Percentiles rank a stretch among this genome's conserved stretches.
These are phyloP conservation scores for Fimicolochytrium jonesii DNA, from an alignment of 192 early-diverging fungal genomes.

Conservation along the genomic window DNA sequence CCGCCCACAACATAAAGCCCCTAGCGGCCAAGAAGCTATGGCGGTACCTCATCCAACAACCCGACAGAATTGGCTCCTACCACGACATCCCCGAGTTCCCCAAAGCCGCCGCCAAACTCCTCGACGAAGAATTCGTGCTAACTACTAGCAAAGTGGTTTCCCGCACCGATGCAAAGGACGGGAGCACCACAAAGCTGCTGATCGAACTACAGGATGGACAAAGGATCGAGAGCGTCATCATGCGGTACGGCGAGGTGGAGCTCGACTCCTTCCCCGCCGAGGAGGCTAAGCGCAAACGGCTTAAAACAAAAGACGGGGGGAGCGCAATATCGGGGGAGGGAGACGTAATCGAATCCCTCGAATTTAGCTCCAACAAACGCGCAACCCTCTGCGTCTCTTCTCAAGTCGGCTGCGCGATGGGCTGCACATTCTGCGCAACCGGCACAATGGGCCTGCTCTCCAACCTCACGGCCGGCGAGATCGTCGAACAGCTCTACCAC, in stretches of 20 bases:
- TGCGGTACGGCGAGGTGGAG: slow-evolving; percentile 51
- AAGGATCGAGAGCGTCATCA: slow-evolving; percentile 51
- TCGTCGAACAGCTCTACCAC: slow-evolving; percentile 51
- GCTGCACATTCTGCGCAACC: slow-evolving; percentile 56
- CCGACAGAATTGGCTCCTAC: slow-evolving; percentile 15
- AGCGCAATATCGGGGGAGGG: neutral
- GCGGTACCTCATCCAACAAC: slow-evolving; percentile 36
- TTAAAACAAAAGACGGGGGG: slow-evolving; percentile 4
- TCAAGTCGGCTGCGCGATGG: slow-evolving; percentile 57
- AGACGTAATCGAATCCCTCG: slow-evolving; percentile 11
- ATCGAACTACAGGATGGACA: slow-evolving; percentile 58
- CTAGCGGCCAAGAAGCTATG: slow-evolving; percentile 34
- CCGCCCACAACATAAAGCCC: slow-evolving; percentile 24
- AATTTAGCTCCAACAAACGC: slow-evolving; percentile 43
- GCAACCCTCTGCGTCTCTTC: slow-evolving; percentile 52
- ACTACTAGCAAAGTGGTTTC: slow-evolving; percentile 41
- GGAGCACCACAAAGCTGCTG: slow-evolving; percentile 52
- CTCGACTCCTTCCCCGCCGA: slow-evolving; percentile 41
- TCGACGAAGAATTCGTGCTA: slow-evolving; percentile 41
- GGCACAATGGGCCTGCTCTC: slow-evolving; percentile 55
- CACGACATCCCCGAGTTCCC: slow-evolving; percentile 40
- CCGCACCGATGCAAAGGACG: slow-evolving; percentile 42
- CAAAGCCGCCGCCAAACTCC: slow-evolving; percentile 33
- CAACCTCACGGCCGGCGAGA: slow-evolving; percentile 49
- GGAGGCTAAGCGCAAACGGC: slow-evolving; percentile 26